These are phyloP conservation scores for Eleusine indica DNA, from an alignment of 176 grass and related monocot genomes.

Conservation along the genomic window DNA sequence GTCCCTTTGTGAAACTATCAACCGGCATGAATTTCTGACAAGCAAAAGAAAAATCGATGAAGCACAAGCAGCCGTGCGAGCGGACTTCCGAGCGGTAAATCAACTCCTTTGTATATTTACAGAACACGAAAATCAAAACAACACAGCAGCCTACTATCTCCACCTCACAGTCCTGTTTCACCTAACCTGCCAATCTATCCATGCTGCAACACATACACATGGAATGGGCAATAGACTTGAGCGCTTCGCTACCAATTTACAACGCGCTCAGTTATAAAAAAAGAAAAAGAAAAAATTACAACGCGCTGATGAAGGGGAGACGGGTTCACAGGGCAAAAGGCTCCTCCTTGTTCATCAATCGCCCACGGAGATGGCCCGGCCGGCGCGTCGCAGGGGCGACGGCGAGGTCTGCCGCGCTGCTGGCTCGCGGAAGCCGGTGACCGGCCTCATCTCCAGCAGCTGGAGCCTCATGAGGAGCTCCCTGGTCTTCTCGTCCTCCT, in stretches of 20 bases:
- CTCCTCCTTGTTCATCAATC: slow-evolving; percentile 31
- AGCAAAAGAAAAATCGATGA: background rate
- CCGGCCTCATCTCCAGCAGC: slow-evolving; percentile 44
- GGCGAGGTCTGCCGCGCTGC: slow-evolving; percentile 25
- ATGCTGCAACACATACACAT: slow-evolving; percentile 2
- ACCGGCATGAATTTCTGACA: background rate
- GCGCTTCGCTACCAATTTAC: slow-evolving; percentile 13
- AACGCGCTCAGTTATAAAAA: background rate
- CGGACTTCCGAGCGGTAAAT: background rate
- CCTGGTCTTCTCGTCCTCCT: slow-evolving; percentile 60
- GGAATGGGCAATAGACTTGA: background rate
- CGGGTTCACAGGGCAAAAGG: background rate
- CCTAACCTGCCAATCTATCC: background rate
- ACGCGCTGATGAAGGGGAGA: background rate
- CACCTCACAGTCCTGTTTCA: background rate
- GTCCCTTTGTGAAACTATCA: background rate
- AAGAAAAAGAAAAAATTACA: background rate
- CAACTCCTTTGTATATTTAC: slow-evolving; percentile 24
- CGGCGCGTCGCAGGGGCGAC: slow-evolving; percentile 33
- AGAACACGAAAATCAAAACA: background rate
- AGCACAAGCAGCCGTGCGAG: background rate
- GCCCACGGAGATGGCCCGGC: slow-evolving; percentile 46
- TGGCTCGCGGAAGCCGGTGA: slow-evolving; percentile 19
- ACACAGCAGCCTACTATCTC: background rate
- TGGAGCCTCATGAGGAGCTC: slow-evolving; percentile 49